Conservation (phyloP, 768 basidiomycete genomes). For the Tephrocybe sp. region DNA sequence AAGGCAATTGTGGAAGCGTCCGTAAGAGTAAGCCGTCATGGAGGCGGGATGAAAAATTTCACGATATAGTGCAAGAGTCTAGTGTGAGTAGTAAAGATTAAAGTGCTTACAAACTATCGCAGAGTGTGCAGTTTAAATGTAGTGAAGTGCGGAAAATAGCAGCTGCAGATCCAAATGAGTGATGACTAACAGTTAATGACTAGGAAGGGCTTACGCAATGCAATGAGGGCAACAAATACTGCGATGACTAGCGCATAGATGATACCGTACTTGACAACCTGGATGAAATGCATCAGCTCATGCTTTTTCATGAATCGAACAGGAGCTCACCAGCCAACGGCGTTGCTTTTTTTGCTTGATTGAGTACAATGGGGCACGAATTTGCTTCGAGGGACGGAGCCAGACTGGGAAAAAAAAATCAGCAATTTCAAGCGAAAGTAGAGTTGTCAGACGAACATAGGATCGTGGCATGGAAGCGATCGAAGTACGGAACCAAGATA, state of each 20-base stretch:
- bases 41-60: slow-evolving; percentile 26
- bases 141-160: slow-evolving; percentile 58
- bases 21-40: slow-evolving; percentile 33
- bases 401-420: slow-evolving; percentile 57
- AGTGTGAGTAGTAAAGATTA: slow-evolving; percentile 33
- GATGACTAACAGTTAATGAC: background rate
- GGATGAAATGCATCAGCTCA: background rate
- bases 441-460: slow-evolving; percentile 62
- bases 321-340: slow-evolving; percentile 73
- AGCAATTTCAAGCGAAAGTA: background rate
- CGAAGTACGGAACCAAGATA: slow-evolving; percentile 86
- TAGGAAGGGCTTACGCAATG: slow-evolving; percentile 56
- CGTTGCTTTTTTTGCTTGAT: slow-evolving; percentile 88
- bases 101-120: slow-evolving; percentile 59
- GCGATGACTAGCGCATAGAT: slow-evolving; percentile 69
- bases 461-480: slow-evolving; percentile 86
- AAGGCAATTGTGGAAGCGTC: slow-evolving; percentile 30
- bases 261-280: slow-evolving; percentile 84
- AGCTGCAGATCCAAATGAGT: slow-evolving; percentile 45
- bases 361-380: slow-evolving; percentile 87
- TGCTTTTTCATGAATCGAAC: background rate
- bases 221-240: slow-evolving; percentile 74
- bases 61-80: slow-evolving; percentile 24
- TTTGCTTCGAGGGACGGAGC: slow-evolving; percentile 92
- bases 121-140: slow-evolving; percentile 62